These are phyloP conservation scores for Phallus indusiatus DNA, from an alignment of 768 basidiomycete genomes.

Conservation along the genomic window DNA sequence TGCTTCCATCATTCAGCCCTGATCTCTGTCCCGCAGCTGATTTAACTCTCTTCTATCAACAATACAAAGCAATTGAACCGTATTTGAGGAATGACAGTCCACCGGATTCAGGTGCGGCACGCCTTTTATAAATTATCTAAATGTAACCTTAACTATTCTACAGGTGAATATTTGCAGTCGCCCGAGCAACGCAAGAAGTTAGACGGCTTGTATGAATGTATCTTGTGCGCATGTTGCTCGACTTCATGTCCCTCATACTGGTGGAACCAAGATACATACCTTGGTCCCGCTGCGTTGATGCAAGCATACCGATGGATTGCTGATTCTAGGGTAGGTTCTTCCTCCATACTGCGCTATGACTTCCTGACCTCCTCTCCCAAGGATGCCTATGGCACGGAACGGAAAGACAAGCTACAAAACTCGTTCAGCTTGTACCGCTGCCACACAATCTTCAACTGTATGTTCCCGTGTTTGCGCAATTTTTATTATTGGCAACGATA, in stretches of 20 bases:
- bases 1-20: constrained; percentile 14
- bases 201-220: constrained; percentile 96
- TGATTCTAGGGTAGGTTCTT: constrained; percentile 69
- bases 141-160: neutral
- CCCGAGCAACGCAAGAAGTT: constrained; percentile 90
- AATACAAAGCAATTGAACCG: constrained; percentile 99
- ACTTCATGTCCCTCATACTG: constrained; percentile 97
- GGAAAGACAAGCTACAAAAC: constrained; percentile 91
- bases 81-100: constrained; percentile 91
- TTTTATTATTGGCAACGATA: neutral
- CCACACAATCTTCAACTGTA: constrained; percentile 98
- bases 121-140: neutral
- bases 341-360: neutral
- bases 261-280: constrained; percentile 99
- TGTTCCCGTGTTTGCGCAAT: constrained; percentile 16
- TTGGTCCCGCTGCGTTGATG: constrained; percentile 95
- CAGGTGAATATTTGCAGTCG: constrained; percentile 80
- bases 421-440: constrained; percentile 94
- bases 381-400: constrained; percentile 69
- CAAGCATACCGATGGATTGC: constrained; percentile 98
- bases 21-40: constrained; percentile 31
- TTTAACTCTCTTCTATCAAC: constrained; percentile 91
- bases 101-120: constrained; percentile 42
- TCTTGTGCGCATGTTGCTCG: constrained; percentile 94
- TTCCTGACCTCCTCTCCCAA: constrained; percentile 19